Evolutionary conservation across 2,329 filamentous ascomycete genomes (phyloP).

Genomic region (Magnaporthiopsis poae): DNA sequence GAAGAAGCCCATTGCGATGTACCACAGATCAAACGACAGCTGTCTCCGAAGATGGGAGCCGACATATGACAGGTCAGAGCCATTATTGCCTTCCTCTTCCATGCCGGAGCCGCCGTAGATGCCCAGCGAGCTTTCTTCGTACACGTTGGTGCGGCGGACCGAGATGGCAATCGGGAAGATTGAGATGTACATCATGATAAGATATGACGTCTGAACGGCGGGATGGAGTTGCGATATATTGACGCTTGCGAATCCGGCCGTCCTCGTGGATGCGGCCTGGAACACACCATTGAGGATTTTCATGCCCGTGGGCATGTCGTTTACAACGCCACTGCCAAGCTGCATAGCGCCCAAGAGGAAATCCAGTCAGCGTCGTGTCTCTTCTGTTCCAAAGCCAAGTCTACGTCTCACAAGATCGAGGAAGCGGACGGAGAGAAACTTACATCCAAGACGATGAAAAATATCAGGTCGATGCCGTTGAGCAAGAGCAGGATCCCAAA

Average conservation of each 20-base stretch:
- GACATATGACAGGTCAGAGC: constrained; percentile 67
- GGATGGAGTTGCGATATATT: constrained; percentile 72
- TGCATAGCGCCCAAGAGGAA: constrained; percentile 26
- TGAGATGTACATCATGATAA: constrained; percentile 99
- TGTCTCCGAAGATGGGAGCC: constrained; percentile 85
- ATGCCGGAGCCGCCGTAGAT: constrained; percentile 51
- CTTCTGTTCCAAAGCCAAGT: not conserved
- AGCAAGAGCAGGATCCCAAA: constrained; percentile 75
- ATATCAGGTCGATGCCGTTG: constrained; percentile 75
- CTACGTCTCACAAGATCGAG: not conserved
- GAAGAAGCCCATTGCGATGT: constrained; percentile 86
- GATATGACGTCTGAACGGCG: constrained; percentile 83
- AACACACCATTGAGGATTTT: constrained; percentile 81
- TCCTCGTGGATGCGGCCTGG: constrained; percentile 79
- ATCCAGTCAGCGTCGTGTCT: constrained; percentile 10
- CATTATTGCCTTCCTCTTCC: constrained; percentile 35
- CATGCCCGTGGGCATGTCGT: constrained; percentile 57
- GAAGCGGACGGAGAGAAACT: constrained; percentile 24
- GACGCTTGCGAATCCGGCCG: constrained; percentile 78
- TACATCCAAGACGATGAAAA: constrained; percentile 87
- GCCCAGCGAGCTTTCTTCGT: constrained; percentile 80
- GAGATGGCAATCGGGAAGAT: constrained; percentile 95
- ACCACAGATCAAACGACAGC: constrained; percentile 96
- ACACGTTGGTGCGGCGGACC: constrained; percentile 87
- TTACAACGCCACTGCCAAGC: constrained; percentile 64